A percentile compares a stretch with the other conserved stretches of the same genome.
These are phyloP conservation scores for Xylariales sp. DNA, from an alignment of 2,329 filamentous ascomycete genomes.

Conservation along the genomic window DNA sequence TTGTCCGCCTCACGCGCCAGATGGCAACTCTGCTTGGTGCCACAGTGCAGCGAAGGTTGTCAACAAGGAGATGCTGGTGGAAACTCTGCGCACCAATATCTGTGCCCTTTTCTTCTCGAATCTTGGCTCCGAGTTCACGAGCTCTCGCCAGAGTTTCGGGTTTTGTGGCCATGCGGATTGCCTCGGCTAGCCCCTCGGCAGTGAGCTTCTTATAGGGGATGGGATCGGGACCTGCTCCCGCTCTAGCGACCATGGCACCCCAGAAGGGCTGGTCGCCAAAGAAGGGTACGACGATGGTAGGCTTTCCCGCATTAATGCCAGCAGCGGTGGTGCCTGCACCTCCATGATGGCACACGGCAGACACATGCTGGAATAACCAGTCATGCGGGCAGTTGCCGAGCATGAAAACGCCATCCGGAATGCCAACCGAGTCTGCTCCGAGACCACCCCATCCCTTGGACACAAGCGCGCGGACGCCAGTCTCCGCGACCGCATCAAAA, in stretches of 20 bases:
- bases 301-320: conserved; percentile 74
- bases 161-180: conserved; percentile 57
- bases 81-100: conserved; percentile 64
- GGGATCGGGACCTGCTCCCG: conserved; percentile 67
- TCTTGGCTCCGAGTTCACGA: conserved; percentile 55
- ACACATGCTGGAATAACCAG: conserved; percentile 80
- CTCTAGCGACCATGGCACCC: conserved; percentile 70
- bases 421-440: conserved; percentile 62
- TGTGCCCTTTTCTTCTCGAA: conserved; percentile 62
- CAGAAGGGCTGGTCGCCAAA: conserved; percentile 84
- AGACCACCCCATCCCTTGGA: conserved; percentile 88
- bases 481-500: conserved; percentile 38
- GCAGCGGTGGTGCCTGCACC: conserved; percentile 85
- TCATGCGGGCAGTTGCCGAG: conserved; percentile 83
- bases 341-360: conserved; percentile 81
- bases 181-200: conserved; percentile 59
- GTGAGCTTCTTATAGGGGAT: conserved; percentile 67
- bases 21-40: conserved; percentile 65
- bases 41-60: conserved; percentile 65
- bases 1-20: conserved; percentile 68
- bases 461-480: conserved; percentile 67
- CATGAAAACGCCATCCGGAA: conserved; percentile 78
- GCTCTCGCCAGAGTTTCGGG: conserved; percentile 55
- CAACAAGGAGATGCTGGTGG: conserved; percentile 63
- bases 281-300: conserved; percentile 81